Base-by-base conservation (phyloP, 1,284 basidiomycete species). In the Heterobasidion irregulare region DNA sequence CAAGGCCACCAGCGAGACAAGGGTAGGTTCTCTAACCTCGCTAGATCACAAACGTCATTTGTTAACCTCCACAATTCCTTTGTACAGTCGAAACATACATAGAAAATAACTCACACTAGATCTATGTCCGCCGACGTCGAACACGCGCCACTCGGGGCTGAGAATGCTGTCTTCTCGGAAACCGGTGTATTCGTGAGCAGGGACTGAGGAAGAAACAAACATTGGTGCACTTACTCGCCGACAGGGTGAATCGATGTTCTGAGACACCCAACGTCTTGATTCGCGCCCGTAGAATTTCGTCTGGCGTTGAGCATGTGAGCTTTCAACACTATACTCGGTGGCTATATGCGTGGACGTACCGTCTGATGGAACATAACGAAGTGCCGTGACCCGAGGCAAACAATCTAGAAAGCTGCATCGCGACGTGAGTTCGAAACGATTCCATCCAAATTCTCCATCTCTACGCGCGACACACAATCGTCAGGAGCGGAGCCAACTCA, bases 211-310 rank as follows among this genome's bases (percentile, higher is more conserved):
- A 8, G 18, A n/a, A 35, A 2, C n/a, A 0, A 10, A 13, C 32
- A 33, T 35, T 18, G 47, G 35, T 13, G 26, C 15, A 60, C 55
- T 69, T 62, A 80, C 78, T 75, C 59, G 69, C 71, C 50, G 84
- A 78, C 57, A 80, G 72, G 13, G 72, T 66, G 59, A 88, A 82
- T 10, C 76, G 70, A 59, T 87, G 80, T 61, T 89, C 86, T 57
- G 86, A 81, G 1, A 86, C 78, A 26, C 82, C 82, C 47, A 83
- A 72, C 4, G 83, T 84, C 43, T 79, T 74, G 16, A 84, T 68
- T 9, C 83, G 71, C 0, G 83, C 82, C 13, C 82, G 77, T 8
- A 86, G 75, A 54, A 85, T 79, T 62, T 86, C 83, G 56, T 82
- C 78, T 68, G 57, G 38, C 9, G 8, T 34, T 51, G 33, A 32